These are phyloP conservation scores for Nakaseomyces sp. DNA, from an alignment of 1,139 yeast genomes.

Conservation along the genomic window DNA sequence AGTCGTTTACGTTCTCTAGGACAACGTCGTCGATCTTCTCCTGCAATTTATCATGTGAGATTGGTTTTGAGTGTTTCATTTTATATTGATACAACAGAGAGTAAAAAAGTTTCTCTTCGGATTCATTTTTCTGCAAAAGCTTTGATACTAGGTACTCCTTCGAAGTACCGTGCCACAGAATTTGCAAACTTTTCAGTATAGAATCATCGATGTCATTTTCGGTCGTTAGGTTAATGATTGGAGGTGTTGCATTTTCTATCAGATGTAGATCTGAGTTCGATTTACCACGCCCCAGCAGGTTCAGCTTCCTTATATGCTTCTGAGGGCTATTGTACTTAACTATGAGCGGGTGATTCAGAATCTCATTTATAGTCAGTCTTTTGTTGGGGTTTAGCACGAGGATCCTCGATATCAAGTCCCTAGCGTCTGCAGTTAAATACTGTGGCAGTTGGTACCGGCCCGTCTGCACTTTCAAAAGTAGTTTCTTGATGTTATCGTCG, in stretches of 20 bases:
- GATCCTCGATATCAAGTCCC: slow-evolving; percentile 76
- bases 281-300: slow-evolving; percentile 29
- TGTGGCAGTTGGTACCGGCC: slow-evolving; percentile 68
- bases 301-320: slow-evolving; percentile 15
- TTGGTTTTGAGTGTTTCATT: slow-evolving; percentile 36
- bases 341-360: slow-evolving; percentile 71
- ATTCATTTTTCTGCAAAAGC: slow-evolving; percentile 50
- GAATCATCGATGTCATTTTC: slow-evolving; percentile 64
- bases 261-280: slow-evolving; percentile 25
- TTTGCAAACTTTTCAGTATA: slow-evolving; percentile 75
- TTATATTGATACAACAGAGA: slow-evolving; percentile 75
- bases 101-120: slow-evolving; percentile 86
- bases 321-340: slow-evolving; percentile 44
- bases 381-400: slow-evolving; percentile 68
- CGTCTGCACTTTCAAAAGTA: slow-evolving; percentile 63
- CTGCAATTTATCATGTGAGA: neutral
- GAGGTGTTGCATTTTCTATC: slow-evolving; percentile 20
- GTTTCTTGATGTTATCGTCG: slow-evolving; percentile 65
- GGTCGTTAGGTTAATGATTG: slow-evolving; percentile 33
- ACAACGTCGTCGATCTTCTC: slow-evolving; percentile 8
- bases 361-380: slow-evolving; percentile 67
- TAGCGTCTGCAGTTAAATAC: slow-evolving; percentile 72
- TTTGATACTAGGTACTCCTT: slow-evolving; percentile 51
- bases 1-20: neutral
- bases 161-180: slow-evolving; percentile 83